These are phyloP conservation scores for Silene coronaria DNA, from an alignment of 179 eudicot genomes.

Conservation along the genomic window DNA sequence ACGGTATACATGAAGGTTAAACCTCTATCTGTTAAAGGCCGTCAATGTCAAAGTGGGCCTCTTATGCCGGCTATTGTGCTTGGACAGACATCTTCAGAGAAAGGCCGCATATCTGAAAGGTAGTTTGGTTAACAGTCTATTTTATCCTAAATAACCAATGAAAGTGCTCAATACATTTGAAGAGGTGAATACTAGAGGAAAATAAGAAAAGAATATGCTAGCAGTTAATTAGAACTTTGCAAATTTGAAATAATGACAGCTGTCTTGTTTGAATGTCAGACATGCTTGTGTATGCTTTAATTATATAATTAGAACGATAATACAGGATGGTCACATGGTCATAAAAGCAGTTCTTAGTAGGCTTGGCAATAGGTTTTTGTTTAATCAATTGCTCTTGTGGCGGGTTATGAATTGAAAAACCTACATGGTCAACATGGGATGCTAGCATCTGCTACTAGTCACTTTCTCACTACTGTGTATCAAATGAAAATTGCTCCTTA, in stretches of 20 bases:
- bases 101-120: conserved; percentile 63
- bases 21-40: conserved; percentile 40
- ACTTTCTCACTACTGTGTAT: background rate
- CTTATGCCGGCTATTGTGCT: conserved; percentile 64
- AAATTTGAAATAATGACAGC: background rate
- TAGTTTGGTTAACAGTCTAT: conserved; percentile 18
- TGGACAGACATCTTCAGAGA: conserved; percentile 60
- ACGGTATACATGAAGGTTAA: conserved; percentile 39
- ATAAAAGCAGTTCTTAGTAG: background rate
- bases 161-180: background rate
- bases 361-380: background rate
- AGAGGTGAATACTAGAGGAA: background rate
- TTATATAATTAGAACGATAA: background rate
- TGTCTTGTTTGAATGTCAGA: conserved; percentile 2
- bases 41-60: conserved; percentile 84
- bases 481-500: background rate
- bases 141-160: background rate
- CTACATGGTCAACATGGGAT: background rate
- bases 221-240: background rate
- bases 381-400: background rate
- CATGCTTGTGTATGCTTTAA: background rate
- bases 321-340: background rate
- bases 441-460: background rate
- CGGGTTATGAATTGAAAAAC: background rate
- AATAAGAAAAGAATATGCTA: background rate